A percentile compares a stretch with the other conserved stretches of the same genome.
These are phyloP conservation scores for Laetiporus sulphureus DNA, from an alignment of 1,284 basidiomycete genomes.

Conservation along the genomic window DNA sequence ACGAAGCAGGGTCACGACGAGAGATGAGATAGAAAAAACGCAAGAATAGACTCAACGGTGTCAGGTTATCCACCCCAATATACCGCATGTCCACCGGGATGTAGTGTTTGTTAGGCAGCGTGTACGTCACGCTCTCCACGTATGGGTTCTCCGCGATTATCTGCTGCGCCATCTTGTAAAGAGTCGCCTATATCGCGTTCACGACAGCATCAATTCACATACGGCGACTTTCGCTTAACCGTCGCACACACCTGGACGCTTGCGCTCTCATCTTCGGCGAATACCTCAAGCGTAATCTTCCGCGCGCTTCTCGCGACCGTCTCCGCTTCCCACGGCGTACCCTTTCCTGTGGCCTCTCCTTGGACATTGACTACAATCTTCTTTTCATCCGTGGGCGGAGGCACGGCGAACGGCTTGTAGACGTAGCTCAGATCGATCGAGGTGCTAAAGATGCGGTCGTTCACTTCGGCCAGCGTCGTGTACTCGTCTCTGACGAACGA, in stretches of 20 bases:
- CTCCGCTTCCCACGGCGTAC: conserved; percentile 57
- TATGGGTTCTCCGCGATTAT: conserved; percentile 63
- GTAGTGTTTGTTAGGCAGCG: conserved; percentile 92
- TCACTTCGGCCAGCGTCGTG: conserved; percentile 77
- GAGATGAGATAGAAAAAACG: conserved; percentile 3
- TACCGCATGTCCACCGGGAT: conserved; percentile 78
- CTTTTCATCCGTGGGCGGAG: conserved; percentile 39
- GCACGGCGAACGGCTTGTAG: conserved; percentile 46
- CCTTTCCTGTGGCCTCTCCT: conserved; percentile 33
- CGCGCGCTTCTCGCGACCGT: conserved; percentile 54
- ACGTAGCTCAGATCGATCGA: conserved; percentile 70
- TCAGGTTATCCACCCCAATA: conserved; percentile 44
- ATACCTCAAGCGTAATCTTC: conserved; percentile 71
- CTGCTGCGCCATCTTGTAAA: conserved; percentile 83
- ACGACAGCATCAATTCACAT: too few species aligned
- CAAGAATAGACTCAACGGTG: conserved; percentile 36
- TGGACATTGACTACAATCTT: conserved; percentile 36
- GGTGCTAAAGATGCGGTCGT: conserved; percentile 88
- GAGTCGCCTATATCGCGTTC: conserved; percentile 57
- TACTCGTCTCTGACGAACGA: conserved; percentile 83
- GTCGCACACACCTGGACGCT: conserved; percentile 83
- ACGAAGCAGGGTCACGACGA: not conserved
- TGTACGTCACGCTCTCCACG: conserved; percentile 64
- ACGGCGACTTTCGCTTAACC: too few species aligned
- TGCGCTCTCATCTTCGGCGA: conserved; percentile 85